phyloP scores from a whole-genome alignment of 148 eudicot species.

The Chenopodium formosanum region DNA sequence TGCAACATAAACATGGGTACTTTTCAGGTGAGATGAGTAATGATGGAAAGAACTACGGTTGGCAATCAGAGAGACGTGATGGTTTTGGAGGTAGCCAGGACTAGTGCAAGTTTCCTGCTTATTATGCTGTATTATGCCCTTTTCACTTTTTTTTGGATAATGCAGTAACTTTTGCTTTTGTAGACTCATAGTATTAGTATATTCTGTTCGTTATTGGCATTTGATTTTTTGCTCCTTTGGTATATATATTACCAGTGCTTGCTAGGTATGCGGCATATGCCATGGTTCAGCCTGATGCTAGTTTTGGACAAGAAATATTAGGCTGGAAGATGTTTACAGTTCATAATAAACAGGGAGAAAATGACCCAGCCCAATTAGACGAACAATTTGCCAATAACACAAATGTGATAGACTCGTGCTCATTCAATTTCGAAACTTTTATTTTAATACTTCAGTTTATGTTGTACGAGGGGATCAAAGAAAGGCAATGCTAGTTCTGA shows the following conservation, averaged over 20 bases:
- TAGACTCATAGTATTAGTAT: background rate
- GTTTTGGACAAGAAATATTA: background rate
- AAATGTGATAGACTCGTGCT: no score
- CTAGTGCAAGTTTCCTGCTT: conserved; percentile 8
- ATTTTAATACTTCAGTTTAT: no score
- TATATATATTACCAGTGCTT: background rate
- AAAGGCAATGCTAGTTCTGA: background rate
- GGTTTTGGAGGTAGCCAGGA: conserved; percentile 52
- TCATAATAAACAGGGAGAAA: background rate
- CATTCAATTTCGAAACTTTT: no score
- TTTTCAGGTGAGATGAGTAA: conserved; percentile 41
- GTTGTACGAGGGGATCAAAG: no score
- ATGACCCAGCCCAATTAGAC: background rate
- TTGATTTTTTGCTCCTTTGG: background rate
- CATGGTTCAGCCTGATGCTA: background rate
- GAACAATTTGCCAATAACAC: background rate
- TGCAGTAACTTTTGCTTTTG: background rate
- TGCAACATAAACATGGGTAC: conserved; percentile 51
- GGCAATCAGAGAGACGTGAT: conserved; percentile 59
- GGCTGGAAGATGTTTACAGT: background rate
- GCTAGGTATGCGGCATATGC: background rate
- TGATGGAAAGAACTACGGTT: conserved; percentile 52
- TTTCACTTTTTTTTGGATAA: background rate
- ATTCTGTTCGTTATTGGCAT: background rate
- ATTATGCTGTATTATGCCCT: background rate